Conservation (phyloP, 2,329 filamentous ascomycete species). For the Neofusicoccum sp. region DNA sequence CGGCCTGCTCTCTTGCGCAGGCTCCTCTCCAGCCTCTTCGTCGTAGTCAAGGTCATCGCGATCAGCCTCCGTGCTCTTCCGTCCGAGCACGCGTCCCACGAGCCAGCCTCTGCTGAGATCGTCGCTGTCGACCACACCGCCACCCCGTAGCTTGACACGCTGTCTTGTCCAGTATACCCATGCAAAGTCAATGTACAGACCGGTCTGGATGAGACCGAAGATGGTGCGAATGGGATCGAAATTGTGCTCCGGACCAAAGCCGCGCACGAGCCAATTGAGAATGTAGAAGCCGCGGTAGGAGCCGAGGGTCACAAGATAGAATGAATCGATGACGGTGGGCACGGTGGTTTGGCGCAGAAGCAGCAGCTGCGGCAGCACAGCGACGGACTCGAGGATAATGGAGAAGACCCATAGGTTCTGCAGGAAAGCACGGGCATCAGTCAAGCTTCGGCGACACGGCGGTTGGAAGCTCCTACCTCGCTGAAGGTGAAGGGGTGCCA, state of each 20-base stretch:
- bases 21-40: slow-evolving; percentile 58
- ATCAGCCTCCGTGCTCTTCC: slow-evolving; percentile 47
- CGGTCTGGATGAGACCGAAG: slow-evolving; percentile 86
- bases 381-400: slow-evolving; percentile 86
- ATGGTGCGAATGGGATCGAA: slow-evolving; percentile 74
- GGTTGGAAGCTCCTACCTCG: slow-evolving; percentile 13
- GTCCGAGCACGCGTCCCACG: slow-evolving; percentile 72
- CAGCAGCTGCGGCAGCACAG: slow-evolving; percentile 85
- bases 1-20: slow-evolving; percentile 21
- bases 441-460: neutral
- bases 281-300: slow-evolving; percentile 88
- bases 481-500: slow-evolving; percentile 18
- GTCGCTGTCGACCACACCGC: slow-evolving; percentile 85
- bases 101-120: slow-evolving; percentile 85
- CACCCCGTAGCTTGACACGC: slow-evolving; percentile 85
- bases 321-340: slow-evolving; percentile 94
- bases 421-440: neutral
- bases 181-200: slow-evolving; percentile 88
- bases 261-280: slow-evolving; percentile 81
- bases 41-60: slow-evolving; percentile 53
- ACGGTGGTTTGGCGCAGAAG: slow-evolving; percentile 92
- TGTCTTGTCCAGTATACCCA: slow-evolving; percentile 96
- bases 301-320: slow-evolving; percentile 84
- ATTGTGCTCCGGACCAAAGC: slow-evolving; percentile 56
- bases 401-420: slow-evolving; percentile 86